Conservation (phyloP, 805 yeast genomes). For the Saturnispora gosingensis region DNA sequence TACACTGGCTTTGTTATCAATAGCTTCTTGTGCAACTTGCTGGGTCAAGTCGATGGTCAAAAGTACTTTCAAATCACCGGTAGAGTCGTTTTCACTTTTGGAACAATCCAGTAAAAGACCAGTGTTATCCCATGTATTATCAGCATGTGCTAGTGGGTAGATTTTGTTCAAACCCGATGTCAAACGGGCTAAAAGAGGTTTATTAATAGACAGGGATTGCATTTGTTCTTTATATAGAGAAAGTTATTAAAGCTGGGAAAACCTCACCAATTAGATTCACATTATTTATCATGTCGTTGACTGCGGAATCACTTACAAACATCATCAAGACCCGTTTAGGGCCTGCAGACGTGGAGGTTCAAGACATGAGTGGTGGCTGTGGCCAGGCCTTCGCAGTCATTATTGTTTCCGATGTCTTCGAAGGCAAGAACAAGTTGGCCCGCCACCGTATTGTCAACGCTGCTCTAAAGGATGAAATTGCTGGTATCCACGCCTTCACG, state of each 20-base stretch:
- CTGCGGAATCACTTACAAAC: conserved; percentile 33
- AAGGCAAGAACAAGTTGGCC: conserved; percentile 74
- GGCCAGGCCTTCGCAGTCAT: conserved; percentile 96
- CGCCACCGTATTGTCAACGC: conserved; percentile 81
- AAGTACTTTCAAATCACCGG: conserved; percentile 31
- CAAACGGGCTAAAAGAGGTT: neutral
- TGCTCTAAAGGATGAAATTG: conserved; percentile 75
- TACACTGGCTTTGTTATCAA: conserved; percentile 41
- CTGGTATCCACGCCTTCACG: conserved; percentile 87
- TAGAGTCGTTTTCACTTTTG: conserved; percentile 10
- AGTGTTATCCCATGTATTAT: conserved; percentile 89
- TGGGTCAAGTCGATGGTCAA: conserved; percentile 81
- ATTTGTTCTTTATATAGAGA: neutral
- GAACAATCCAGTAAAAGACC: conserved; percentile 77
- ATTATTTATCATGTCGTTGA: conserved; percentile 2
- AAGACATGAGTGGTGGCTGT: conserved; percentile 85
- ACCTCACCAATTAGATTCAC: neutral
- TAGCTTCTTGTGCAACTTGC: conserved; percentile 79
- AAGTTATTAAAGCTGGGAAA: neutral
- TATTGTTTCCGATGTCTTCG: conserved; percentile 63
- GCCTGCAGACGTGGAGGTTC: conserved; percentile 61
- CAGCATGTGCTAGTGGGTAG: conserved; percentile 81
- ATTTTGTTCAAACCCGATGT: conserved; percentile 32
- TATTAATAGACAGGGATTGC: neutral
- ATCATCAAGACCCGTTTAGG: conserved; percentile 47